Evolutionary conservation across 2,329 filamentous ascomycete species (phyloP), one percentile per base, ranked within the genome.

Genomic region (Cytospora schulzeri): DNA sequence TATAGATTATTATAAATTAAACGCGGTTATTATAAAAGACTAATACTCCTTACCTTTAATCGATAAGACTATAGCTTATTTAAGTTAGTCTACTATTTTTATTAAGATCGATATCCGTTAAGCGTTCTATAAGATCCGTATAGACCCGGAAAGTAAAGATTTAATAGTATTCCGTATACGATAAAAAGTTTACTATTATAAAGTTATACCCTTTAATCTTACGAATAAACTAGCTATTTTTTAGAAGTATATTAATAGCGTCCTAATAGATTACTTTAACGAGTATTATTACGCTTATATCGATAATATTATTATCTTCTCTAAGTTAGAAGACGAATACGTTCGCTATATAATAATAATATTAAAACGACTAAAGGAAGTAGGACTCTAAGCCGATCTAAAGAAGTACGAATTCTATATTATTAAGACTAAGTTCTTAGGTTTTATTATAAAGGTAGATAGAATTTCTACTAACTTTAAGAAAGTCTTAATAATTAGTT

Each of bases 181-280:
- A 33, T 74, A 69, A 56, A 63, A 68, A 4, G 57, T 69, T 31
- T 77, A 67, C 64, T 64, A 75, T 51, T 76, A 74, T 60, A 51
- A 70, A 33, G 59, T 76, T 24, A 74, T 74, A 62, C 67, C 65
- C 12, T 76, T 76, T 65, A 66, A 69, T 1, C 52, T 76, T 41
- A 70, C 59, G 12, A 70, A 70, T 24, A 56, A 55, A n/a, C 57
- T 58, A 19, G 35, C 29, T n/a, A 63, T 53, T n/a, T 67, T 68
- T 28, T 48, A 67, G 48, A 15, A 31, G 8, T 66, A 66, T 56
- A 68, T 68, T 33, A 64, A 69, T 45, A 22, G 19, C 5, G 28
- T 35, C 15, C 8, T 54, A 54, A 54, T 54, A 57, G 14, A 35
- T 11, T 35, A 11, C 33, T 35, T 35, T 8, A 11, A 35, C 14